phyloP scores from a whole-genome alignment of 371 early-diverging fungal species.

The Dinochytrium kinnereticum region DNA sequence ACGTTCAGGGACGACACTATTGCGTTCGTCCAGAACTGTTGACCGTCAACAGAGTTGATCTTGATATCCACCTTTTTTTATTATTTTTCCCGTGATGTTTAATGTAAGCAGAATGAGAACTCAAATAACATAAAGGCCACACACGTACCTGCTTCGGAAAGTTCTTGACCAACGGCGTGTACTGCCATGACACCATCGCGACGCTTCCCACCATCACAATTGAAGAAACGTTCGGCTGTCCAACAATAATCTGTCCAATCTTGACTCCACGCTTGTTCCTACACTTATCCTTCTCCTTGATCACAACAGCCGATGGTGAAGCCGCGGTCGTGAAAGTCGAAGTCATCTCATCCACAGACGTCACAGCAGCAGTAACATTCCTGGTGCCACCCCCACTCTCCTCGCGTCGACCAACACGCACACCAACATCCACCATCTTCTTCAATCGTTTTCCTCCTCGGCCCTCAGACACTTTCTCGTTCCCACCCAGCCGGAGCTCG shows the following conservation, averaged over 20 bases:
- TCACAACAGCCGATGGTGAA: background rate
- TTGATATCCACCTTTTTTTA: conserved; percentile 31
- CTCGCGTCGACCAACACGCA: background rate
- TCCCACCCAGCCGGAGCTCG: background rate
- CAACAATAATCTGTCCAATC: conserved; percentile 18
- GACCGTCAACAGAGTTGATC: conserved; percentile 3
- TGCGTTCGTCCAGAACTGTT: background rate
- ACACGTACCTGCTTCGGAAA: conserved; percentile 12
- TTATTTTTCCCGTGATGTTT: background rate
- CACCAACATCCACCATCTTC: background rate
- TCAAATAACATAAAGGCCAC: background rate
- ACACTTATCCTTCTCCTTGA: background rate
- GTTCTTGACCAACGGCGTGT: conserved; percentile 22
- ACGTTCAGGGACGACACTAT: conserved; percentile 18
- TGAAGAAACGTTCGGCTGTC: conserved; percentile 25
- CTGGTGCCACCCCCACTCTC: too few relatives aligned
- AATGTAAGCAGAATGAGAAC: background rate
- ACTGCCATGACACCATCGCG: conserved; percentile 16
- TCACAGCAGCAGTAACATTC: background rate
- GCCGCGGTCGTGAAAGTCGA: background rate
- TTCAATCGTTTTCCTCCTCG: too few relatives aligned
- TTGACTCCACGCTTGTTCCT: conserved; percentile 24
- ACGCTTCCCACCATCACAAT: conserved; percentile 17
- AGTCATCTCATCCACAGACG: background rate
- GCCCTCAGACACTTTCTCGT: background rate